Percentiles rank a stretch among this genome's conserved stretches.
Evolutionary conservation across 179 eudicot species (phyloP).

Genomic region (Nepenthes alata): DNA sequence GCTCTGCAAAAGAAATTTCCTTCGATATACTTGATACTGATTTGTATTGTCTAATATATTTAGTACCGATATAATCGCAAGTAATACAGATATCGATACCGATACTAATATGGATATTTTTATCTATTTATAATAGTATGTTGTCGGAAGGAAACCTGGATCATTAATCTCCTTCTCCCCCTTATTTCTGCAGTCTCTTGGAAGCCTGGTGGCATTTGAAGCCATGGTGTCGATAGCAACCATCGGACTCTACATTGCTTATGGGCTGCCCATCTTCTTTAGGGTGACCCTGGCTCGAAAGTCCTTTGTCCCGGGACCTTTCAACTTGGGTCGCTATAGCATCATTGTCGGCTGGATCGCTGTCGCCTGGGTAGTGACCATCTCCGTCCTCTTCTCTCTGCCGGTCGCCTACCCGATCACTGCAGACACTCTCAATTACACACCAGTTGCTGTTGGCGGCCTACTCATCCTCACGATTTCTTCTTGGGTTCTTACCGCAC

Average conservation of each 20-base stretch:
- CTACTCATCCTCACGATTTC: slow-evolving; percentile 39
- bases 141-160: not conserved
- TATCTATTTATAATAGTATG: not conserved
- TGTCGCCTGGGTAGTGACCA: slow-evolving; percentile 70
- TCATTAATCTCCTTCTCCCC: slow-evolving; percentile 3
- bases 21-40: too few species aligned
- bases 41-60: too few species aligned
- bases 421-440: slow-evolving; percentile 62
- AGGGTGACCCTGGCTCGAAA: slow-evolving; percentile 80
- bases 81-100: not conserved
- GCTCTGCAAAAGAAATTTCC: too few species aligned
- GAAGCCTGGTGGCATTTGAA: slow-evolving; percentile 87
- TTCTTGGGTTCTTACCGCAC: slow-evolving; percentile 56
- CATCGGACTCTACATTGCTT: slow-evolving; percentile 85
- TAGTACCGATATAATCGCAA: too few species aligned
- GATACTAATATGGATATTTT: not conserved
- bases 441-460: slow-evolving; percentile 91
- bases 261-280: slow-evolving; percentile 77
- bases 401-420: slow-evolving; percentile 75
- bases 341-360: slow-evolving; percentile 70
- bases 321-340: slow-evolving; percentile 67
- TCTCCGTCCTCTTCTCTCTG: slow-evolving; percentile 68
- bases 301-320: slow-evolving; percentile 74
- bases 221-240: slow-evolving; percentile 94
- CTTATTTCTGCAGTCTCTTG: slow-evolving; percentile 57